Evolutionary conservation across 192 early-diverging fungal species (phyloP).

Genomic region (Coemansia sp.): DNA sequence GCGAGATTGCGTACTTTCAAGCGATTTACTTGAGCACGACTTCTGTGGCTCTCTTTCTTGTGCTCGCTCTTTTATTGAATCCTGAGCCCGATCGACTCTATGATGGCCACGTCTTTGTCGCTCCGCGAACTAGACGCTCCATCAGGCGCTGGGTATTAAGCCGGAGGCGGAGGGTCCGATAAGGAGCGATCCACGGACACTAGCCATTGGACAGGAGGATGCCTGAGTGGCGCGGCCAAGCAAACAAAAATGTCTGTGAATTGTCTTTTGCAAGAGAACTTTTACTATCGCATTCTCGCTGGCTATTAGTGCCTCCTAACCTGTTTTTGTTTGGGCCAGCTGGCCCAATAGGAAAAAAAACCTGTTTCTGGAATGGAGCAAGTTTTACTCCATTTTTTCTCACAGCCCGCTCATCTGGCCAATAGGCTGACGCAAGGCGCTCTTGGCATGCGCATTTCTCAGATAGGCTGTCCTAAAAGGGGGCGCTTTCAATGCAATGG

Average conservation of each 20-base stretch:
- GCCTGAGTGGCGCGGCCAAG: neutral
- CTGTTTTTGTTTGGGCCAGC: neutral
- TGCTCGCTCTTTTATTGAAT: neutral
- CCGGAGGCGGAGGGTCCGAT: neutral
- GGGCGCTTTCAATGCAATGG: neutral
- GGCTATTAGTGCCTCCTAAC: neutral
- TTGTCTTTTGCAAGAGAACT: neutral
- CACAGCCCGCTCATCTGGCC: neutral
- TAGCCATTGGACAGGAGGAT: neutral
- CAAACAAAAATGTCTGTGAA: neutral
- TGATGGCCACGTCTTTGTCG: neutral
- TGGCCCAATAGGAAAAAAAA: neutral
- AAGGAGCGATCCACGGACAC: neutral
- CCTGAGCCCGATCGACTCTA: constrained; percentile 1
- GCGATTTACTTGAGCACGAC: neutral
- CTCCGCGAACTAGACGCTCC: no score
- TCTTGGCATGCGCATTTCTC: neutral
- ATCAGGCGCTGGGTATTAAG: no score
- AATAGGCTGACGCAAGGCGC: neutral
- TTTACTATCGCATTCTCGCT: neutral
- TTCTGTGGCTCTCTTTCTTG: neutral
- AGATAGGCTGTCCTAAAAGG: neutral
- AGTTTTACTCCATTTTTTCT: neutral
- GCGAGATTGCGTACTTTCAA: neutral
- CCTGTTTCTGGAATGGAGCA: neutral